A percentile compares a stretch with the other conserved stretches of the same genome.
Evolutionary conservation across 805 yeast genomes (phyloP).

Genomic region (Ogataea pignaliae): DNA sequence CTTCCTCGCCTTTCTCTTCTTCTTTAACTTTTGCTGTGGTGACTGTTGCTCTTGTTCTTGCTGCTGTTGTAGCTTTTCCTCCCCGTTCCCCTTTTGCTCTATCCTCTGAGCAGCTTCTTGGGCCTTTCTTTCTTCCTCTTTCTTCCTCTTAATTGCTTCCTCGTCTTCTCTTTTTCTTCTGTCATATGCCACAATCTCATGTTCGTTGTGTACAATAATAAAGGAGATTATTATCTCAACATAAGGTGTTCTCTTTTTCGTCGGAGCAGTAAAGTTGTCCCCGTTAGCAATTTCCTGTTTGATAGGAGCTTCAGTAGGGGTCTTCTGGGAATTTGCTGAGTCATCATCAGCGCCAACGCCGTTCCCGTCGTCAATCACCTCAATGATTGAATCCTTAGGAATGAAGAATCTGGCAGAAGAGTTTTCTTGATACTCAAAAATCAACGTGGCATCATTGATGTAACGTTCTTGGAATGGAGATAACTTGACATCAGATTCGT

Average conservation of each 20-base stretch:
- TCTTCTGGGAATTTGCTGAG: background rate
- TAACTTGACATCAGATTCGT: constrained; percentile 48
- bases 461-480: constrained; percentile 78
- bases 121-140: constrained; percentile 23
- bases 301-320: background rate
- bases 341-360: constrained; percentile 17
- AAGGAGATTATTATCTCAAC: constrained; percentile 45
- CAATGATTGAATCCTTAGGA: constrained; percentile 76
- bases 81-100: constrained; percentile 13
- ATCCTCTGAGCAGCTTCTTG: constrained; percentile 16
- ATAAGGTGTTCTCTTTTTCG: constrained; percentile 15
- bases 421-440: constrained; percentile 82
- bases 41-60: constrained; percentile 20
- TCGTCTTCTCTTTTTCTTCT: constrained; percentile 22
- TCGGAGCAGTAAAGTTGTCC: background rate
- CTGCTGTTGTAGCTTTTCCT: constrained; percentile 5
- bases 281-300: constrained; percentile 13
- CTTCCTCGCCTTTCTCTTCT: constrained; percentile 23
- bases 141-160: constrained; percentile 27
- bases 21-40: constrained; percentile 25
- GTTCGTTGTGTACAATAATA: constrained; percentile 46
- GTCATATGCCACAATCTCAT: constrained; percentile 45
- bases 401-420: constrained; percentile 67
- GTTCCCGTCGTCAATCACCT: constrained; percentile 37
- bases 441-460: constrained; percentile 61